These are phyloP conservation scores for Candida loeiensis DNA, from an alignment of 805 yeast genomes.

Conservation along the genomic window DNA sequence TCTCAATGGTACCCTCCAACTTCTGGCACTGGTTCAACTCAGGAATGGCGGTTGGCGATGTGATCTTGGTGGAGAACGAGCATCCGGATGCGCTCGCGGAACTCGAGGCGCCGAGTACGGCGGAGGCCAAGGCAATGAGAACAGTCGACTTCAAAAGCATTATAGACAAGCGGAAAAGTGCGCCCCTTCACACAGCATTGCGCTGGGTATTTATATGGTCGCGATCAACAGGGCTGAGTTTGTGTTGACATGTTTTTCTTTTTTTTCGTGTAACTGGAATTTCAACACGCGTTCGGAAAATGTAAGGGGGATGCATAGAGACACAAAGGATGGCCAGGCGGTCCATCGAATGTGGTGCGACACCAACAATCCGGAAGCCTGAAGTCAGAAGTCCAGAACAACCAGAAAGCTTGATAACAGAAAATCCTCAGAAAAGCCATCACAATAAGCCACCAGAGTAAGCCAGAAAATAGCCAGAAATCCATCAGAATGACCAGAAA, in stretches of 20 bases:
- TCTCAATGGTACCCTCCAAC: slow-evolving; percentile 36
- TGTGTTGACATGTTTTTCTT: neutral
- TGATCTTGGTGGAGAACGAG: slow-evolving; percentile 38
- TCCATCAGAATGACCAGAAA: too few relatives aligned
- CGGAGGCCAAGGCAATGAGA: slow-evolving; percentile 8
- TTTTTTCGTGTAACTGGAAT: slow-evolving; percentile 3
- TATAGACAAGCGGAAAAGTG: neutral
- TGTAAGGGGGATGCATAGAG: neutral
- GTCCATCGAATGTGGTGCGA: neutral
- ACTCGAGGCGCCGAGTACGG: slow-evolving; percentile 3
- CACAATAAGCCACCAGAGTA: too few relatives aligned
- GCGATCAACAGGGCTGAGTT: slow-evolving; percentile 2
- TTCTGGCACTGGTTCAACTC: slow-evolving; percentile 39
- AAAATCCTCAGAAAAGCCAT: too few relatives aligned
- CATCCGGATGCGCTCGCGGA: slow-evolving; percentile 26
- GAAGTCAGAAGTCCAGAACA: too few relatives aligned
- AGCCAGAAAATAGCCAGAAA: too few relatives aligned
- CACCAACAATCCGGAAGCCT: too few relatives aligned
- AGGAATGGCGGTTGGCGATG: slow-evolving; percentile 35
- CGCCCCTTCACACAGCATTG: neutral
- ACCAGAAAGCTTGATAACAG: too few relatives aligned
- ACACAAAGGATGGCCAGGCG: neutral
- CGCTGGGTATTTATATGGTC: neutral
- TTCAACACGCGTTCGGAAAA: neutral
- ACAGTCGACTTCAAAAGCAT: slow-evolving; percentile 8